phyloP scores from a whole-genome alignment of 768 basidiomycete species.

The Porphyrellus cyaneotinctus region DNA sequence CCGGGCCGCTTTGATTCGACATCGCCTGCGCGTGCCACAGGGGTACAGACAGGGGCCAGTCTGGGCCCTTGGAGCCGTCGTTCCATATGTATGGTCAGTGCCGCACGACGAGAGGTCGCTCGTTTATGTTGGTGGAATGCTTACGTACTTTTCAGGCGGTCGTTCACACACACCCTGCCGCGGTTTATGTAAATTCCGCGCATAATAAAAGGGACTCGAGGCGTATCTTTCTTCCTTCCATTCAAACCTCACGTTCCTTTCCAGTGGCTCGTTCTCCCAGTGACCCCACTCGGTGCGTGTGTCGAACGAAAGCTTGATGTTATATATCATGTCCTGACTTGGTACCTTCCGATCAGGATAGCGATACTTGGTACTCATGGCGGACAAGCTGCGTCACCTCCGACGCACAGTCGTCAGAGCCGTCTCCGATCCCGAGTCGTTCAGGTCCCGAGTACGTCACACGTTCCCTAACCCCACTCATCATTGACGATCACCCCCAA shows the following conservation, averaged over 20 bases:
- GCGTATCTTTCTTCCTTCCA: neutral
- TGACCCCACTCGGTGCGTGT: neutral
- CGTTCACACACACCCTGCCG: neutral
- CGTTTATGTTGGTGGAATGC: neutral
- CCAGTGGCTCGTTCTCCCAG: neutral
- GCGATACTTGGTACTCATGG: conserved; percentile 3
- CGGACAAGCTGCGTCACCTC: conserved; percentile 2
- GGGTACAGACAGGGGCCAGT: neutral
- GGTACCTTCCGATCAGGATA: neutral
- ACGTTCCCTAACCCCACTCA: too few relatives aligned
- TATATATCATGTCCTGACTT: neutral
- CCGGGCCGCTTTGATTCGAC: too few relatives aligned
- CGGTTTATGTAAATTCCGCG: neutral
- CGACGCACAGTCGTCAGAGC: conserved; percentile 21
- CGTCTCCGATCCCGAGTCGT: conserved; percentile 13
- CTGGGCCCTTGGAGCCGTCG: neutral
- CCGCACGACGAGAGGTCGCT: neutral
- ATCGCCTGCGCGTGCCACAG: too few relatives aligned
- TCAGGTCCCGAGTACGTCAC: conserved; percentile 6
- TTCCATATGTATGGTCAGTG: neutral
- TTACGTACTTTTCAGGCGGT: neutral
- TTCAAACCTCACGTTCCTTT: neutral
- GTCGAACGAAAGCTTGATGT: neutral
- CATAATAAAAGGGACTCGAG: neutral
- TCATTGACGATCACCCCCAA: neutral